Conservation (phyloP, 1,139 yeast species). For the Scheffersomyces quercinus region DNA sequence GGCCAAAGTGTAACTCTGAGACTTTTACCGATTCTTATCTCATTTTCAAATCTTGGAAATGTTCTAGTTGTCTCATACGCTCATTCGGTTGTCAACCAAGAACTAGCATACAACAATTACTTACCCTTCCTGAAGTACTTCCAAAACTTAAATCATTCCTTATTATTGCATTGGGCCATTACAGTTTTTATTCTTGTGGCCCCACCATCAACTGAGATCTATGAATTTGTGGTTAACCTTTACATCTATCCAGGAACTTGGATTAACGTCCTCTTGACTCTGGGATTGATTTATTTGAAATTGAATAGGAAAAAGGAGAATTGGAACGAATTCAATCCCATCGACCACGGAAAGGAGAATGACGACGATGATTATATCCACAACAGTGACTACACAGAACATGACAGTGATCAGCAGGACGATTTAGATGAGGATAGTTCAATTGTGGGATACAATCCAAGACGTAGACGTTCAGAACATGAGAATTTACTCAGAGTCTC, state of each 20-base stretch:
- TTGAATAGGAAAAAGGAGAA: slow-evolving; percentile 26
- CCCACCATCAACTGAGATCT: slow-evolving; percentile 50
- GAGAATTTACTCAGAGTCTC: neutral
- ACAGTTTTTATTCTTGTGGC: slow-evolving; percentile 44
- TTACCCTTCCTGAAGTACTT: slow-evolving; percentile 64
- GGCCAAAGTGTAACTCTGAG: slow-evolving; percentile 62
- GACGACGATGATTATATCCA: slow-evolving; percentile 1
- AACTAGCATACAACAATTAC: slow-evolving; percentile 70
- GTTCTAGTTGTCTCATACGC: slow-evolving; percentile 77
- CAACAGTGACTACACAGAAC: slow-evolving; percentile 7
- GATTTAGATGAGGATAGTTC: slow-evolving; percentile 1
- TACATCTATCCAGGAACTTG: slow-evolving; percentile 56
- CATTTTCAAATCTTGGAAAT: slow-evolving; percentile 74
- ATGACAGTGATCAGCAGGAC: neutral
- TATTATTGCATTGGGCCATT: slow-evolving; percentile 48
- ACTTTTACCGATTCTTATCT: slow-evolving; percentile 71
- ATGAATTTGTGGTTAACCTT: slow-evolving; percentile 49
- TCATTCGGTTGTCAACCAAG: slow-evolving; percentile 76
- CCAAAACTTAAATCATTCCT: slow-evolving; percentile 50
- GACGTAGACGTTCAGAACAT: neutral
- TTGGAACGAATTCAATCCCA: slow-evolving; percentile 31
- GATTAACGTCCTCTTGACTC: slow-evolving; percentile 44
- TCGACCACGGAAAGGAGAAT: slow-evolving; percentile 3
- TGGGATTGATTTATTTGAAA: slow-evolving; percentile 44
- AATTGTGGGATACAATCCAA: neutral